A percentile compares a stretch with the other conserved stretches of the same genome.
These are phyloP conservation scores for Blastobotrys aristatus DNA, from an alignment of 1,139 yeast species.

Conservation along the genomic window DNA sequence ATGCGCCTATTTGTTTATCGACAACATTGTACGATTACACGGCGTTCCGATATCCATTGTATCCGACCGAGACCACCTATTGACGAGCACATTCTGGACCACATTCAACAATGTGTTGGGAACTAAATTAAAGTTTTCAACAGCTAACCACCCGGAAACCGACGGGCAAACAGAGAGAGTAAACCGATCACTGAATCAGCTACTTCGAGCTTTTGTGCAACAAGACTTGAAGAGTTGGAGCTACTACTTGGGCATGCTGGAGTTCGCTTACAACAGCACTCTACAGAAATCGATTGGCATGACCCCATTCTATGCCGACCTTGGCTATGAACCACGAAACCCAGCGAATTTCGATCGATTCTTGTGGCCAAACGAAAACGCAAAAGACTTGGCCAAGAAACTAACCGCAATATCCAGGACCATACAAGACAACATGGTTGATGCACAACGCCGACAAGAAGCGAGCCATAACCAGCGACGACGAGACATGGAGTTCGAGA, in stretches of 20 bases:
- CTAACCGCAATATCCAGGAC: background rate
- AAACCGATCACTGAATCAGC: background rate
- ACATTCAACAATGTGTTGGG: background rate
- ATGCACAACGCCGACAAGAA: background rate
- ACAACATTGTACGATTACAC: background rate
- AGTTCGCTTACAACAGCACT: slow-evolving; percentile 3
- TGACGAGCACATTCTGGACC: background rate
- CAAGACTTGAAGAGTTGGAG: background rate
- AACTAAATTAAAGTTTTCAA: background rate
- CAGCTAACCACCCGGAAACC: slow-evolving; percentile 8
- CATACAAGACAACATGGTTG: background rate
- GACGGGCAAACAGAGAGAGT: slow-evolving; percentile 8
- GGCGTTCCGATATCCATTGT: slow-evolving; percentile 8
- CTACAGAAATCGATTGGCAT: background rate
- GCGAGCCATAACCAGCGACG: background rate
- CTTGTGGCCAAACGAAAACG: background rate
- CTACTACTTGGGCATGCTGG: background rate
- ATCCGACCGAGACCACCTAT: background rate
- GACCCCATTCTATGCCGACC: slow-evolving; percentile 3
- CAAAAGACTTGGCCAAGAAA: background rate
- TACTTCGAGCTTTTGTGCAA: background rate
- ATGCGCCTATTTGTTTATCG: background rate
- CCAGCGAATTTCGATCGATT: background rate
- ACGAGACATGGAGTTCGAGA: background rate
- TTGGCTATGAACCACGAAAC: slow-evolving; percentile 1